Evolutionary conservation across 192 early-diverging fungal species (phyloP).

Genomic region (Coemansia sp.): DNA sequence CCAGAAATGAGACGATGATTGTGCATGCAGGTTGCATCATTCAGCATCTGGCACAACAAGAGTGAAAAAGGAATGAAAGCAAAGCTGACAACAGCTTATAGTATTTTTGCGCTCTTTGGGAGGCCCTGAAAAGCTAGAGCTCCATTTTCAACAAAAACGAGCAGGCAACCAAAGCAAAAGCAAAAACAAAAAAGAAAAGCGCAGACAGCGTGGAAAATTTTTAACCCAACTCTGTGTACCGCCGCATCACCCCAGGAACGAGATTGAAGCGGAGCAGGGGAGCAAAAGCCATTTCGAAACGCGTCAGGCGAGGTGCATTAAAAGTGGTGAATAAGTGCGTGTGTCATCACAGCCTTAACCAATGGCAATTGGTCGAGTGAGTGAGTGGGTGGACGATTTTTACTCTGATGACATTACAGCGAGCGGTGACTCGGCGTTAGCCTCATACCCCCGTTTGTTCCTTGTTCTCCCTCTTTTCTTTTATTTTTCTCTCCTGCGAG

Average conservation of each 20-base stretch:
- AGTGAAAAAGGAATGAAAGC: neutral
- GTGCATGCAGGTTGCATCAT: slow-evolving; percentile 4
- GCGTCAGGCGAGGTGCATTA: neutral
- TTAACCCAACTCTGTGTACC: neutral
- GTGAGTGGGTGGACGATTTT: slow-evolving; percentile 12
- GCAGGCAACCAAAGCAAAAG: too few species aligned
- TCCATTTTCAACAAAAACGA: too few species aligned
- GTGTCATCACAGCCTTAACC: slow-evolving; percentile 6
- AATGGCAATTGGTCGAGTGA: slow-evolving; percentile 8
- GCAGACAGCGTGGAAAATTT: neutral
- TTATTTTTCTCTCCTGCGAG: slow-evolving; percentile 1
- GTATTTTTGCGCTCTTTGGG: neutral
- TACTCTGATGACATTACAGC: slow-evolving; percentile 1
- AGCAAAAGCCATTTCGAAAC: too few species aligned
- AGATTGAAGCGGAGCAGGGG: neutral
- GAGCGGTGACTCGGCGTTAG: slow-evolving; percentile 24
- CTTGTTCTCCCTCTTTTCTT: slow-evolving; percentile 1
- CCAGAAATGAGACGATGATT: neutral
- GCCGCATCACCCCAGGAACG: neutral
- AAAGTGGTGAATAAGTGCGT: slow-evolving; percentile 2
- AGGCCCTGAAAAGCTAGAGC: too few species aligned
- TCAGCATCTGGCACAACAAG: neutral
- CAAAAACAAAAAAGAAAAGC: neutral
- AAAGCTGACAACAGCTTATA: neutral
- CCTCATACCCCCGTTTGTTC: neutral